These are phyloP conservation scores for Escovopsis sp. DNA, from an alignment of 2,329 filamentous ascomycete species.

Conservation along the genomic window DNA sequence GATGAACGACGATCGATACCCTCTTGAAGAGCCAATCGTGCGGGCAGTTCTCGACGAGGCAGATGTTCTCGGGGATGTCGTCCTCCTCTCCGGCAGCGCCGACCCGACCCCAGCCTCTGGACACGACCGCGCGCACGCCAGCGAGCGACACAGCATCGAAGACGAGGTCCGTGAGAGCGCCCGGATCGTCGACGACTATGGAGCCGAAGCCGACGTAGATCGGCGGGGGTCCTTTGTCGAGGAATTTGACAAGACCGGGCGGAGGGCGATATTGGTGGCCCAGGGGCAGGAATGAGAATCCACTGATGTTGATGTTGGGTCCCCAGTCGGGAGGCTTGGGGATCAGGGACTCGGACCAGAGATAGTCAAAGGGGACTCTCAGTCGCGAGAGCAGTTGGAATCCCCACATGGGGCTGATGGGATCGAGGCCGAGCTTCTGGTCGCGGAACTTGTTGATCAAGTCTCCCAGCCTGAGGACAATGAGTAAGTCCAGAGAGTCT, in stretches of 20 bases:
- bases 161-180: slow-evolving; percentile 40
- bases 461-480: slow-evolving; percentile 50
- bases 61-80: slow-evolving; percentile 33
- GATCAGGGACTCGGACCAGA: slow-evolving; percentile 54
- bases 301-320: slow-evolving; percentile 42
- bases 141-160: slow-evolving; percentile 42
- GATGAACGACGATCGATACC: slow-evolving; percentile 45
- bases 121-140: slow-evolving; percentile 45
- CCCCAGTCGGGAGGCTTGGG: slow-evolving; percentile 51
- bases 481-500: slow-evolving; percentile 38
- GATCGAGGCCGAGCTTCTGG: slow-evolving; percentile 45
- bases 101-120: slow-evolving; percentile 50
- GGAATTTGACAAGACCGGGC: slow-evolving; percentile 36
- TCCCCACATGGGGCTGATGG: slow-evolving; percentile 50
- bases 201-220: slow-evolving; percentile 55
- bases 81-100: slow-evolving; percentile 23
- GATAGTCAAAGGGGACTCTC: slow-evolving; percentile 53
- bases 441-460: slow-evolving; percentile 56
- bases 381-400: slow-evolving; percentile 48
- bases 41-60: slow-evolving; percentile 48
- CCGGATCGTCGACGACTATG: slow-evolving; percentile 49
- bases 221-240: slow-evolving; percentile 41
- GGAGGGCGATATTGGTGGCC: slow-evolving; percentile 38
- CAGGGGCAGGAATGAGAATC: slow-evolving; percentile 46
- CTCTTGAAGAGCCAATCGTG: slow-evolving; percentile 52